Evolutionary conservation across 2,329 filamentous ascomycete species (phyloP).

Genomic region (Helminthosporium solani): DNA sequence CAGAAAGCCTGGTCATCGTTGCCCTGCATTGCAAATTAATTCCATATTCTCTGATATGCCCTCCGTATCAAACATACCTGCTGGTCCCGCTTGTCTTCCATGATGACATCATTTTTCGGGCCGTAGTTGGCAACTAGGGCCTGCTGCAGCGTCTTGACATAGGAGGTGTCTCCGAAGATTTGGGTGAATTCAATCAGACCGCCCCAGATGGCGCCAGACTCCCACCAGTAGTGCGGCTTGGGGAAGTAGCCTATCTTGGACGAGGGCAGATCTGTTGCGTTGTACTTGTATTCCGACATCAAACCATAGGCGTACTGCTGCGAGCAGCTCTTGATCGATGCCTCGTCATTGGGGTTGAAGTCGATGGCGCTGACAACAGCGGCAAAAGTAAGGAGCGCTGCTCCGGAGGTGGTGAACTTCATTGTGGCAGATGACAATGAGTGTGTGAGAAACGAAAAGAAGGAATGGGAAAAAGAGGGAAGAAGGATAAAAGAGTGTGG

Average conservation of each 20-base stretch:
- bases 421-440: constrained; percentile 20
- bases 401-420: constrained; percentile 35
- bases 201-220: constrained; percentile 44
- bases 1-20: constrained; percentile 78
- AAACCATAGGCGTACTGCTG: constrained; percentile 35
- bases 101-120: constrained; percentile 46
- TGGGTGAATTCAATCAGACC: constrained; percentile 48
- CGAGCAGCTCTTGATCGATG: constrained; percentile 31
- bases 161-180: constrained; percentile 48
- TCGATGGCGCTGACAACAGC: constrained; percentile 30
- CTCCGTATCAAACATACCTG: constrained; percentile 18
- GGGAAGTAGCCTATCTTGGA: constrained; percentile 45
- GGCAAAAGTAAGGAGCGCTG: constrained; percentile 38
- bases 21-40: constrained; percentile 47
- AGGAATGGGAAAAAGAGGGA: constrained; percentile 8
- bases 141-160: constrained; percentile 45
- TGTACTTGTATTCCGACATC: constrained; percentile 39
- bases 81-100: constrained; percentile 43
- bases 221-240: constrained; percentile 51
- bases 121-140: constrained; percentile 47
- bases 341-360: constrained; percentile 36
- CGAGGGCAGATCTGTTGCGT: constrained; percentile 20
- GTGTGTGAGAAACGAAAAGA: not conserved
- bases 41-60: not conserved
- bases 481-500: constrained; percentile 25